Conservation (phyloP, 2,329 filamentous ascomycete species). For the Fonsecaea erecta region DNA sequence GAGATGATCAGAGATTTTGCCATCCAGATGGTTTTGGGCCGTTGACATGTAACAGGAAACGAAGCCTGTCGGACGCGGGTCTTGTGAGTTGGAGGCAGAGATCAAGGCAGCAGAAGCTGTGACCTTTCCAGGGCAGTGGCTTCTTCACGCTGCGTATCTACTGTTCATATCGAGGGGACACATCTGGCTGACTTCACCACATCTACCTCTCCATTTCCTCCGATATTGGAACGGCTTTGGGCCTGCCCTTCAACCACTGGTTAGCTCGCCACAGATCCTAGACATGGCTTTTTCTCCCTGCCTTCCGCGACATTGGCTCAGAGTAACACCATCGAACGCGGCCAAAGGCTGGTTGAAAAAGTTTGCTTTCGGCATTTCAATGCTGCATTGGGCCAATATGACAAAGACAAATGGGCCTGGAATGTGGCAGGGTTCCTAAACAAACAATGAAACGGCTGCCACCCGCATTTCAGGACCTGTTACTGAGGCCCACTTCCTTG, state of each 20-base stretch:
- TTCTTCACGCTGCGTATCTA: background rate
- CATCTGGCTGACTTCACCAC: background rate
- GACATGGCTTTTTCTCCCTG: background rate
- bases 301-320: background rate
- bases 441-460: background rate
- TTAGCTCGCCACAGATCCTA: background rate
- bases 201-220: background rate
- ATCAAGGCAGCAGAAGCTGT: background rate
- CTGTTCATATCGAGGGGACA: background rate
- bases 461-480: background rate
- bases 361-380: background rate
- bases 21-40: background rate
- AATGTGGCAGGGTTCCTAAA: background rate
- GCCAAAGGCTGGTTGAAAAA: background rate
- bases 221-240: background rate
- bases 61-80: background rate
- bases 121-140: background rate
- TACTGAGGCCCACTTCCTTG: too few species aligned
- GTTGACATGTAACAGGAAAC: background rate
- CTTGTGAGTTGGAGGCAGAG: background rate
- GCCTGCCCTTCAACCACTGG: background rate
- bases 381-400: too few species aligned
- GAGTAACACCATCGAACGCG: background rate
- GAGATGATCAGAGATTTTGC: background rate
- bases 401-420: background rate